These are phyloP conservation scores for Coprinopsis cinerea DNA, from an alignment of 768 basidiomycete species.

Conservation along the genomic window DNA sequence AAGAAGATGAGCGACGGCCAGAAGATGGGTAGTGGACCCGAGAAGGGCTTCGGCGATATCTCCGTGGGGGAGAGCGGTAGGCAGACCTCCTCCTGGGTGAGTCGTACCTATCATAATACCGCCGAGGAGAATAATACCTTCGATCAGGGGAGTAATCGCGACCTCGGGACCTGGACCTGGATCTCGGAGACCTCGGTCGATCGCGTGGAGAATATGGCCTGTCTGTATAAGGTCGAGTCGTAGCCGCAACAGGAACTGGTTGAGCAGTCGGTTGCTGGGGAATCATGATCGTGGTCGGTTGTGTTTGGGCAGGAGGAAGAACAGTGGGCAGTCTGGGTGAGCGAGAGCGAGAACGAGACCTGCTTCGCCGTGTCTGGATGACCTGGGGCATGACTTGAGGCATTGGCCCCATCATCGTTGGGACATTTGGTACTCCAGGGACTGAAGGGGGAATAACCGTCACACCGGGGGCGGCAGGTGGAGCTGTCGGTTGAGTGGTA, in stretches of 20 bases:
- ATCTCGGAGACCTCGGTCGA: conserved; percentile 1
- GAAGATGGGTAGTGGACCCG: neutral
- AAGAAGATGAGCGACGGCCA: neutral
- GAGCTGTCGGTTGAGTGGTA: conserved; percentile 4
- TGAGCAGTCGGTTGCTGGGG: conserved; percentile 2
- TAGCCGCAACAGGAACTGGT: too few species aligned
- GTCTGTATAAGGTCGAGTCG: too few species aligned
- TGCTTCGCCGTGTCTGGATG: conserved; percentile 7
- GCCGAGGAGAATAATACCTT: conserved; percentile 3
- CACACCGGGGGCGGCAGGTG: neutral
- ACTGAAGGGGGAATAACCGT: conserved; percentile 2
- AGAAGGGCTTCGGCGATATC: neutral
- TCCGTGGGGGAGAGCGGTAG: too few species aligned
- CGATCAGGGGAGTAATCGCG: neutral
- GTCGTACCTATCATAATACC: too few species aligned
- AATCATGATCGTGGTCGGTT: neutral
- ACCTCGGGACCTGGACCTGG: conserved; percentile 5
- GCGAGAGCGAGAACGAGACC: conserved; percentile 8
- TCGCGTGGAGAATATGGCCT: conserved; percentile 2
- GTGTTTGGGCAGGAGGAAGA: conserved; percentile 8
- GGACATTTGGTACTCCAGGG: too few species aligned
- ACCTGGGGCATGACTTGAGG: conserved; percentile 9
- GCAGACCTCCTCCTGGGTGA: too few species aligned
- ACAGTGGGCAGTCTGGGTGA: conserved; percentile 3
- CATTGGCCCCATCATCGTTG: conserved; percentile 11